Evolutionary conservation across 2,329 filamentous ascomycete genomes (phyloP).

Genomic region (Ophiobolus disseminans): DNA sequence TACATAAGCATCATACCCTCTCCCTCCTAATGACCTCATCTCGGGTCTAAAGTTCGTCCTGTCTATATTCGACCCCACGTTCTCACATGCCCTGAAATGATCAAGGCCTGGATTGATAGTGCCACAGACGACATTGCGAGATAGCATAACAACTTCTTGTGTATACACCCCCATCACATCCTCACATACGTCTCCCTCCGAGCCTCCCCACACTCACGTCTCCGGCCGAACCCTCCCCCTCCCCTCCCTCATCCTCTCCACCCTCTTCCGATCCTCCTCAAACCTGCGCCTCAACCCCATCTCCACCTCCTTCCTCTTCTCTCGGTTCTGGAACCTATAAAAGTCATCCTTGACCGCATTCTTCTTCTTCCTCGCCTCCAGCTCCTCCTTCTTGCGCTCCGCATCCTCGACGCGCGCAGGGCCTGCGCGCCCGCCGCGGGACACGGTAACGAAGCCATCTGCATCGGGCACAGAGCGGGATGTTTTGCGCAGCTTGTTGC

Average conservation of each 20-base stretch:
- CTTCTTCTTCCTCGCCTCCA: slow-evolving; percentile 64
- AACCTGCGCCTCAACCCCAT: slow-evolving; percentile 73
- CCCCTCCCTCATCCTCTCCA: slow-evolving; percentile 73
- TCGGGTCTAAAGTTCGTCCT: too few species aligned
- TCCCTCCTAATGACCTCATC: too few species aligned
- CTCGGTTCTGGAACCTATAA: slow-evolving; percentile 82
- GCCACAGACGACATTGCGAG: too few species aligned
- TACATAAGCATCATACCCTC: too few species aligned
- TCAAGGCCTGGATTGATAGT: too few species aligned
- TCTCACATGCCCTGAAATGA: too few species aligned
- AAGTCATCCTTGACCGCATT: slow-evolving; percentile 69
- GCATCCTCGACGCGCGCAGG: slow-evolving; percentile 75
- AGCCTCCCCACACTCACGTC: too few species aligned
- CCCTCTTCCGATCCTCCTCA: slow-evolving; percentile 76
- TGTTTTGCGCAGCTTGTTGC: slow-evolving; percentile 67
- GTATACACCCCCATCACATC: too few species aligned
- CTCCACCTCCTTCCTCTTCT: slow-evolving; percentile 79
- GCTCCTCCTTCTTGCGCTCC: slow-evolving; percentile 62
- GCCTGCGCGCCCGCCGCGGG: slow-evolving; percentile 72
- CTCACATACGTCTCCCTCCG: too few species aligned
- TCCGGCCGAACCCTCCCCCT: slow-evolving; percentile 50
- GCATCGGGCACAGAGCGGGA: slow-evolving; percentile 84
- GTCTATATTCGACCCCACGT: too few species aligned
- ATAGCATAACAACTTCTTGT: too few species aligned
- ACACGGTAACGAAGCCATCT: slow-evolving; percentile 94